Percentiles rank a stretch among this genome's conserved stretches.
phyloP scores from a whole-genome alignment of 2,329 filamentous ascomycete species.

The Coniochaeta sp. region DNA sequence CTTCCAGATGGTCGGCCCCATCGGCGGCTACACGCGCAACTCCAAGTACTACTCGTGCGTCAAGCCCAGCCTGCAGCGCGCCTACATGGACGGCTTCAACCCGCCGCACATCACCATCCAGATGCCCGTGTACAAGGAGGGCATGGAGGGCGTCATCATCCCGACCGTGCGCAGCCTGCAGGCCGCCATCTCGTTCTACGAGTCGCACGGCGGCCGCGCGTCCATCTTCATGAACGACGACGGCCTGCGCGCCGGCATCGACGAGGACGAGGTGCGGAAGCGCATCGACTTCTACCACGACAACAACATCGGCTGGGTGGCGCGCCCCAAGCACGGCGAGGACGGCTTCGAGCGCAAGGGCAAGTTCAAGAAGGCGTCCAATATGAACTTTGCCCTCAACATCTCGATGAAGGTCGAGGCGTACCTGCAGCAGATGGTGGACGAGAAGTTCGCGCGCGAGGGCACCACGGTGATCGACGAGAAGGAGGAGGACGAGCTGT shows the following conservation, averaged over 20 bases:
- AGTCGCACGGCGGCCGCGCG: slow-evolving; percentile 34
- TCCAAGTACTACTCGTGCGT: slow-evolving; percentile 38
- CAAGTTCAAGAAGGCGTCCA: slow-evolving; percentile 56
- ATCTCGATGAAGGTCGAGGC: slow-evolving; percentile 56
- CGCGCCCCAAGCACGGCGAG: slow-evolving; percentile 37
- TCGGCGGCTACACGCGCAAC: slow-evolving; percentile 33
- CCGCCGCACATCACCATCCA: slow-evolving; percentile 36
- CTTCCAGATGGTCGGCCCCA: slow-evolving; percentile 41
- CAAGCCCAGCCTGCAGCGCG: slow-evolving; percentile 24
- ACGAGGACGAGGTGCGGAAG: slow-evolving; percentile 29
- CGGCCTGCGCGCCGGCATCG: slow-evolving; percentile 47
- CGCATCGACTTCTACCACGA: slow-evolving; percentile 43
- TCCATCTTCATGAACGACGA: slow-evolving; percentile 57
- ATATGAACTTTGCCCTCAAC: slow-evolving; percentile 66
- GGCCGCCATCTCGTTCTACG: slow-evolving; percentile 41
- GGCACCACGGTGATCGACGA: slow-evolving; percentile 25
- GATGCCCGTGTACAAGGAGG: slow-evolving; percentile 37
- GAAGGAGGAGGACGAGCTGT: slow-evolving; percentile 40
- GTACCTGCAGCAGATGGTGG: slow-evolving; percentile 42
- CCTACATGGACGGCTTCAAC: slow-evolving; percentile 6
- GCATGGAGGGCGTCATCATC: slow-evolving; percentile 33
- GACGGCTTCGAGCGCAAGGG: slow-evolving; percentile 28
- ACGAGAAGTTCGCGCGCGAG: slow-evolving; percentile 23
- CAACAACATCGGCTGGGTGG: slow-evolving; percentile 40
- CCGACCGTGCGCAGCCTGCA: slow-evolving; percentile 41